Conservation (phyloP, 805 yeast genomes). For the Cyberlindnera nakhonratchasimensis region DNA sequence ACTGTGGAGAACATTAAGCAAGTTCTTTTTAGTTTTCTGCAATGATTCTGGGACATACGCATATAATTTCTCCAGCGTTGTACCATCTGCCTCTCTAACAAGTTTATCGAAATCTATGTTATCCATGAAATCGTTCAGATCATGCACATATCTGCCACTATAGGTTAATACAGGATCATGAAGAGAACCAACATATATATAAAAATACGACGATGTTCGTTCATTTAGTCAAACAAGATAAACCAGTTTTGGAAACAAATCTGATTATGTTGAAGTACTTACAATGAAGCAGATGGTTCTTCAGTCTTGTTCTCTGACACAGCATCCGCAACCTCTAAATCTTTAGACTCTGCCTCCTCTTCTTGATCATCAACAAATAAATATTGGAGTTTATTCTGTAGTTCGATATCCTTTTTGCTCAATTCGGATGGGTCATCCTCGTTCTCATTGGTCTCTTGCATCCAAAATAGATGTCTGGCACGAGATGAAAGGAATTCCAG, state of each 20-base stretch:
- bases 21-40: conserved; percentile 35
- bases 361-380: conserved; percentile 42
- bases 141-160: conserved; percentile 18
- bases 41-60: conserved; percentile 41
- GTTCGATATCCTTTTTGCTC: conserved; percentile 53
- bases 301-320: not conserved
- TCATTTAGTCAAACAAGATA: not conserved
- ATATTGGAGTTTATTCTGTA: conserved; percentile 45
- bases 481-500: conserved; percentile 62
- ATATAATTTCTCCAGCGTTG: conserved; percentile 35
- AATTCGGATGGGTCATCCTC: conserved; percentile 57
- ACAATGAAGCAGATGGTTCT: conserved; percentile 15
- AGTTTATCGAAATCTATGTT: conserved; percentile 11
- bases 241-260: not conserved
- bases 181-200: not conserved
- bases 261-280: too few species aligned
- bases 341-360: conserved; percentile 36
- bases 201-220: not conserved
- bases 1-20: conserved; percentile 43
- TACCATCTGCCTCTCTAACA: conserved; percentile 25
- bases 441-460: conserved; percentile 67
- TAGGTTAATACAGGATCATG: conserved; percentile 10
- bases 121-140: conserved; percentile 20
- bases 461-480: conserved; percentile 58
- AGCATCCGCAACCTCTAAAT: conserved; percentile 17